Percentiles rank a stretch among this genome's conserved stretches.
Evolutionary conservation across 768 basidiomycete genomes (phyloP).

Genomic region (Mycena venus): DNA sequence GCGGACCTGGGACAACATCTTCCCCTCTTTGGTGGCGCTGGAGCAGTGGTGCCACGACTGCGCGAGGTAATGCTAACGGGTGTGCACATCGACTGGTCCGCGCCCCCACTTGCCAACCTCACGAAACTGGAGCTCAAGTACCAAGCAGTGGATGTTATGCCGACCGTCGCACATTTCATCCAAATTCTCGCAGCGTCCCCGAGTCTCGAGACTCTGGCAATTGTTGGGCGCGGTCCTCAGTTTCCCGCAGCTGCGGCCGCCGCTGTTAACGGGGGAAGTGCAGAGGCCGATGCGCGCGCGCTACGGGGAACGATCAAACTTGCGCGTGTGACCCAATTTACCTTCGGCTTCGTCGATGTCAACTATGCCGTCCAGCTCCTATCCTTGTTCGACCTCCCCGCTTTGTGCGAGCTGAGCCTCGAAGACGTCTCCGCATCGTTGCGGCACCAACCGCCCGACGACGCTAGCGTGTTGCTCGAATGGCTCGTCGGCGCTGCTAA

Average conservation of each 20-base stretch:
- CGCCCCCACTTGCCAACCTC: slow-evolving; percentile 53
- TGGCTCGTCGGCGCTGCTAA: slow-evolving; percentile 39
- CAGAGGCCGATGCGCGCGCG: background rate
- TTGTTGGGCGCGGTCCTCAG: slow-evolving; percentile 69
- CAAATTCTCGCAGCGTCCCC: slow-evolving; percentile 58
- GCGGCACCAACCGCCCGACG: slow-evolving; percentile 45
- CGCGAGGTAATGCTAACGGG: slow-evolving; percentile 63
- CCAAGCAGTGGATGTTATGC: slow-evolving; percentile 70
- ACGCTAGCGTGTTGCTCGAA: slow-evolving; percentile 53
- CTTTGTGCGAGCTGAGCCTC: slow-evolving; percentile 52
- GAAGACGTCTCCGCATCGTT: slow-evolving; percentile 62
- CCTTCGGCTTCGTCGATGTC: slow-evolving; percentile 60
- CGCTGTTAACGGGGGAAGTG: background rate
- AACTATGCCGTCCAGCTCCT: slow-evolving; percentile 54
- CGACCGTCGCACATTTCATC: slow-evolving; percentile 60
- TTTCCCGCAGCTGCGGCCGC: too few species aligned
- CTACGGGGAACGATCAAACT: slow-evolving; percentile 40
- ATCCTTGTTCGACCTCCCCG: slow-evolving; percentile 53
- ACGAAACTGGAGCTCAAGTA: slow-evolving; percentile 66
- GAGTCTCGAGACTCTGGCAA: slow-evolving; percentile 55
- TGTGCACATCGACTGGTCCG: slow-evolving; percentile 69
- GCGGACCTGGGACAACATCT: slow-evolving; percentile 53
- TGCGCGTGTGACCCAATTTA: slow-evolving; percentile 47
- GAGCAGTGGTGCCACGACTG: slow-evolving; percentile 43
- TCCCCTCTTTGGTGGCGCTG: slow-evolving; percentile 58